Conservation (phyloP, 148 eudicot species). For the Camellia sinensis region DNA sequence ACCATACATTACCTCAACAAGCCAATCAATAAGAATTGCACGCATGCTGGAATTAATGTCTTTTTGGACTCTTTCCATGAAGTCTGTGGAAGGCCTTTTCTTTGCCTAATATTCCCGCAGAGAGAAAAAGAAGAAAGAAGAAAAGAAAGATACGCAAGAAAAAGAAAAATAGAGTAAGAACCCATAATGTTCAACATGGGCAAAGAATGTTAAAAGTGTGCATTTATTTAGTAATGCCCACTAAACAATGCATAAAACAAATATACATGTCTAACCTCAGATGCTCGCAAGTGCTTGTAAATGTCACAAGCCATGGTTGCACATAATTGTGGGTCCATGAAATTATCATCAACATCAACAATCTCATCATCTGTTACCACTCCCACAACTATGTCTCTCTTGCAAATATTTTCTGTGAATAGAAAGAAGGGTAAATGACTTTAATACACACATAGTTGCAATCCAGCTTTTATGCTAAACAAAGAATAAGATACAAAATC, state of each 20-base stretch:
- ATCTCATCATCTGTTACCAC: conserved; percentile 41
- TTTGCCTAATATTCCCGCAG: conserved; percentile 39
- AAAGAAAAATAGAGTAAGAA: neutral
- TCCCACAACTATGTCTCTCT: conserved; percentile 53
- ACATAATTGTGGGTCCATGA: conserved; percentile 79
- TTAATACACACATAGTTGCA: neutral
- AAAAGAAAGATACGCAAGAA: neutral
- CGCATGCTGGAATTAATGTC: conserved; percentile 96
- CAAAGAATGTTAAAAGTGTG: neutral
- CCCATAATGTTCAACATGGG: too few species aligned
- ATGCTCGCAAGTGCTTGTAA: conserved; percentile 73
- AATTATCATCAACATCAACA: conserved; percentile 63
- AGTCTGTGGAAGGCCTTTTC: conserved; percentile 78
- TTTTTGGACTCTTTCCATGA: conserved; percentile 84
- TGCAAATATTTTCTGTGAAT: conserved; percentile 50
- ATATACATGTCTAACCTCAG: conserved; percentile 55
- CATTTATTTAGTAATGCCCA: neutral
- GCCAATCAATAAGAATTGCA: conserved; percentile 90
- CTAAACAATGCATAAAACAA: neutral
- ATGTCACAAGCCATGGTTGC: conserved; percentile 92
- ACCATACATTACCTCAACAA: conserved; percentile 71
- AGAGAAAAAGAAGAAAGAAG: neutral
- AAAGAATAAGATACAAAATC: neutral
- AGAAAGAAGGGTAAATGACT: neutral
- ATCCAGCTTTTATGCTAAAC: neutral